These are phyloP conservation scores for Micromonas commoda DNA, from an alignment of 139 green algal species.

Conservation along the genomic window DNA sequence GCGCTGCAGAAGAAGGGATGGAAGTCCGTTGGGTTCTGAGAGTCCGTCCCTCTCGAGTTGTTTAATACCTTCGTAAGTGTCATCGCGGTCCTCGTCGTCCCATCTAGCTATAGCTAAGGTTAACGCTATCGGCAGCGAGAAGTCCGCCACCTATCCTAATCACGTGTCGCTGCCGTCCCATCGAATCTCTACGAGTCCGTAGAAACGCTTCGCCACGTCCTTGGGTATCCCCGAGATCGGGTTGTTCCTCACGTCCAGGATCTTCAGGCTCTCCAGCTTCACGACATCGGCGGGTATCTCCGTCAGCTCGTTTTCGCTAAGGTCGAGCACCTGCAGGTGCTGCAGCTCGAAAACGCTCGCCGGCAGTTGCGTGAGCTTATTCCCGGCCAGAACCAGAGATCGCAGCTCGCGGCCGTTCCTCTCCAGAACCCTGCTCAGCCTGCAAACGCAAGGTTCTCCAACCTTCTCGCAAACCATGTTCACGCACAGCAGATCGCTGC, in stretches of 20 bases:
- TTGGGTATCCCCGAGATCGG: not conserved
- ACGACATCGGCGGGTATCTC: not conserved
- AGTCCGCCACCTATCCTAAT: no score
- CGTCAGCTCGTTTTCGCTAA: not conserved
- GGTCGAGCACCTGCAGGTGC: not conserved
- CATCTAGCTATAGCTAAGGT: no score
- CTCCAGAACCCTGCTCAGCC: not conserved
- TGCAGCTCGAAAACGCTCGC: not conserved
- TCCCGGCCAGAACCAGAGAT: not conserved
- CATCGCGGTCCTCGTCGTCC: no score
- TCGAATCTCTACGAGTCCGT: not conserved
- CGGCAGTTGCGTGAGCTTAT: not conserved
- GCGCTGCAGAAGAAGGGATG: conserved; percentile 77
- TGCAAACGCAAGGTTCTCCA: not conserved
- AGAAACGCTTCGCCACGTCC: not conserved
- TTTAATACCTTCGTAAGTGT: no score
- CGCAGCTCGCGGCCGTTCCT: not conserved
- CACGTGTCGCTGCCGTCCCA: no score
- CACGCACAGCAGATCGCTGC: not conserved
- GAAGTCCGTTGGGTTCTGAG: conserved; percentile 60
- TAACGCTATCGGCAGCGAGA: no score
- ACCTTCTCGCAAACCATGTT: not conserved
- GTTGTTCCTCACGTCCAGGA: not conserved
- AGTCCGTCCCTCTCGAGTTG: no score
- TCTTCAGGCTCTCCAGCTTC: not conserved